Evolutionary conservation across 208 protist species (phyloP).

Genomic region (Acanthamoeba culbertsoni): DNA sequence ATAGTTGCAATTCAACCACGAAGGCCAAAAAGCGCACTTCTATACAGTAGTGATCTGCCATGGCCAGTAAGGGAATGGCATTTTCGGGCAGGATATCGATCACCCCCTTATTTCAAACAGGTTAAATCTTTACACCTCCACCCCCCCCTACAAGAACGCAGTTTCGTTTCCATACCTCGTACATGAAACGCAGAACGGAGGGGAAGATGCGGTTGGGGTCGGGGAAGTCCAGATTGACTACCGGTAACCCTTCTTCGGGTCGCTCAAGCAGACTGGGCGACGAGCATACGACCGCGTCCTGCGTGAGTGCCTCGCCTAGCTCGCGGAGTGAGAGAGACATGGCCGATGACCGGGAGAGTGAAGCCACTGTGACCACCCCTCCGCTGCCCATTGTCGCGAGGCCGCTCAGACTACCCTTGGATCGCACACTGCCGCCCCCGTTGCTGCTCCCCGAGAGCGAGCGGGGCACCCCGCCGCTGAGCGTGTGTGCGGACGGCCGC

Average conservation of each 20-base stretch:
- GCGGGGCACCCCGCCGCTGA: neutral
- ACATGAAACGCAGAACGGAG: neutral
- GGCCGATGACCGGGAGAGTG: neutral
- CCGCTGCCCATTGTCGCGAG: neutral
- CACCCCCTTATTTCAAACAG: neutral
- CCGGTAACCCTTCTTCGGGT: neutral
- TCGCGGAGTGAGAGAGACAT: neutral
- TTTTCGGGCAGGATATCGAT: neutral
- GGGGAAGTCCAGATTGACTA: neutral
- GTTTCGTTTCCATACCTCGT: neutral
- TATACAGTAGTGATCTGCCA: constrained; percentile 4
- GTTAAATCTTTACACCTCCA: neutral
- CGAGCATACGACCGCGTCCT: neutral
- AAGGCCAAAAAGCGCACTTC: neutral
- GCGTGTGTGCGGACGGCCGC: neutral
- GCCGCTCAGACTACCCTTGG: neutral
- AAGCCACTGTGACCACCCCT: neutral
- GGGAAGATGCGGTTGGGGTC: constrained; percentile 31
- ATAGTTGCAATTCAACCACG: neutral
- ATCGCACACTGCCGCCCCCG: neutral
- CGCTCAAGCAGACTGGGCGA: neutral
- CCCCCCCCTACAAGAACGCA: neutral
- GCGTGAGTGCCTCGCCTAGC: neutral
- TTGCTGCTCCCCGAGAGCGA: neutral
- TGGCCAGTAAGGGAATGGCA: constrained; percentile 24